Percentiles rank a stretch among this genome's conserved stretches.
Evolutionary conservation across 1,284 basidiomycete species (phyloP).

Genomic region (Ustilago bromivora): DNA sequence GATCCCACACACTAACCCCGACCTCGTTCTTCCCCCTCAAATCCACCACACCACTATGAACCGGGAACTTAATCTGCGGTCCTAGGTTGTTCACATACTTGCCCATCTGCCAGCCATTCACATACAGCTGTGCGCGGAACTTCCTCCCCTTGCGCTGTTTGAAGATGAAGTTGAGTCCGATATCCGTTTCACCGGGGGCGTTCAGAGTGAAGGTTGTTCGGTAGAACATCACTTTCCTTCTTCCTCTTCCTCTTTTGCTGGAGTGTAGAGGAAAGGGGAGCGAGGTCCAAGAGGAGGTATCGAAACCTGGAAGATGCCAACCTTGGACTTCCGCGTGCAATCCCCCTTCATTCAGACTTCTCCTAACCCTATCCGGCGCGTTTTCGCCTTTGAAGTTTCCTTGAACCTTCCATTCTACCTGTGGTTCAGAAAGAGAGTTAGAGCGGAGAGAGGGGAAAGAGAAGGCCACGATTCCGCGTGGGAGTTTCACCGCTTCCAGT

Average conservation of each 20-base stretch:
- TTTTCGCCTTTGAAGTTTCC: conserved; percentile 83
- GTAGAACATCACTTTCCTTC: conserved; percentile 78
- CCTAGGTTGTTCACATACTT: conserved; percentile 44
- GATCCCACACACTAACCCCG: conserved; percentile 43
- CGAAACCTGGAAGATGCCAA: conserved; percentile 83
- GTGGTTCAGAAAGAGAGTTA: conserved; percentile 11
- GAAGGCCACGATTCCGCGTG: conserved; percentile 77
- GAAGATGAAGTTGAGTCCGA: conserved; percentile 35
- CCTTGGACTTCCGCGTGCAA: conserved; percentile 81
- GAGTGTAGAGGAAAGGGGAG: conserved; percentile 55
- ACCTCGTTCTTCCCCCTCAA: conserved; percentile 40
- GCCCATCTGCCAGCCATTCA: conserved; percentile 65
- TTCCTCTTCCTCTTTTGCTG: conserved; percentile 61
- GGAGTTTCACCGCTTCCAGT: conserved; percentile 74
- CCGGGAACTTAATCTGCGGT: conserved; percentile 47
- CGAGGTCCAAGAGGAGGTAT: conserved; percentile 76
- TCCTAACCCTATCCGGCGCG: conserved; percentile 79
- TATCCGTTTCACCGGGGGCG: conserved; percentile 14
- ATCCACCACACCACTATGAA: conserved; percentile 46
- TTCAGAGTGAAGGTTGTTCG: background rate
- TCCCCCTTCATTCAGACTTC: conserved; percentile 82
- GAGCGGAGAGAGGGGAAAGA: conserved; percentile 73
- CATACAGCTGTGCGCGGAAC: conserved; percentile 50
- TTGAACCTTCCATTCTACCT: conserved; percentile 81
- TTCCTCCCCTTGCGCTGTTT: background rate